Base-by-base conservation (phyloP, 2,329 filamentous ascomycete species). In the Ophiocordyceps camponoti-saundersi region DNA sequence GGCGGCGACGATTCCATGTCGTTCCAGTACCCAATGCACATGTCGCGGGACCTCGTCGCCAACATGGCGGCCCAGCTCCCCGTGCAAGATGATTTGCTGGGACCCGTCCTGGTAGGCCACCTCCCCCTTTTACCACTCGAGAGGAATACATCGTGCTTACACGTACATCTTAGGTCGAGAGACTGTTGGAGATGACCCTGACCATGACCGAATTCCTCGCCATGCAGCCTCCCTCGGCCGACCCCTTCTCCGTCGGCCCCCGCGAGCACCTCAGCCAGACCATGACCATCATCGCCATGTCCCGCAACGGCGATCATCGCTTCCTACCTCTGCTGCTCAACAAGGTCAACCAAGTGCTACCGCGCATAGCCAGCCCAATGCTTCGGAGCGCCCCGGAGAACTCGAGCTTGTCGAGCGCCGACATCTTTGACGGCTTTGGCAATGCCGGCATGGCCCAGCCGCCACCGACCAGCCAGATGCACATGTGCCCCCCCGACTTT, bases 251-350 rank as follows among this genome's bases (percentile, higher is more conserved):
- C 21, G 61, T 75, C 36, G 79, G 80, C 0, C 84, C 85, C 3
- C 79, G 79, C 34, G 83, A 90, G 55, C 80, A 86, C 56, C 74
- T 93, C 6, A 77, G 77, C 50, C 74, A 82, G 49, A 72, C 89
- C 29, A 65, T 85, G 40, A 76, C 74, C 49, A 71, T 87, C 10
- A 69, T 88, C 2, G 79, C 80, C 2, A 69, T 77, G 10, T 71
- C 92, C 18, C 82, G 84, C n/a, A 80, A 77, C 48, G 85, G 85
- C 7, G 75, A 89, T 48, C 75, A 82, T 51, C 80, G 82, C 46
- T 92, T 87, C 58, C 68, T 90, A 15, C 85, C 85, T 3, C 70
- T 93, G 0, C 71, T 94, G 1, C 65, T 92, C 47, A 75, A 74
- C 59, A 92, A 90, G 65, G 74, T 90, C 39, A 73, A 80, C 50